Percentiles rank a stretch among this genome's conserved stretches.
phyloP scores from a whole-genome alignment of 2,329 filamentous ascomycete species.

The Acephala macrosclerotiorum region DNA sequence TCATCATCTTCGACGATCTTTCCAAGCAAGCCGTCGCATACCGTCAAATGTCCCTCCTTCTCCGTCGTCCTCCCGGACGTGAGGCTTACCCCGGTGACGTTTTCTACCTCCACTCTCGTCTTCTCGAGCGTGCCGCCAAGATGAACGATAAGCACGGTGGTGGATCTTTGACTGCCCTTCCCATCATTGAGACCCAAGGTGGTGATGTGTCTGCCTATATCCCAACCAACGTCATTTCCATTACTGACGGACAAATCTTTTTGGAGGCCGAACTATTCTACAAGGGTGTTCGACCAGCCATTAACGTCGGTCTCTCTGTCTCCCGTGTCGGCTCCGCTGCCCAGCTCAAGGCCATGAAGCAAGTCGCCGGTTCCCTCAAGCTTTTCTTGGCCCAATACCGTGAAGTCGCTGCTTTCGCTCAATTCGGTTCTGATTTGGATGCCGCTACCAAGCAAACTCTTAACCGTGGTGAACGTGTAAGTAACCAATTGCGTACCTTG shows the following conservation, averaged over 20 bases:
- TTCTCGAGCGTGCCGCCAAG: conserved; percentile 99
- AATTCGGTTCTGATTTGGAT: conserved; percentile 99
- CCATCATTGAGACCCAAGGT: conserved; percentile 99
- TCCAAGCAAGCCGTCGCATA: conserved; percentile 98
- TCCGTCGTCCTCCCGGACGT: conserved; percentile 97
- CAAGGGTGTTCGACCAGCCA: conserved; percentile 99
- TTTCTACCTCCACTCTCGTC: conserved; percentile 99
- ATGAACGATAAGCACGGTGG: conserved; percentile 95
- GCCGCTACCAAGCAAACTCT: conserved; percentile 99
- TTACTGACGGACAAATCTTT: conserved; percentile 99
- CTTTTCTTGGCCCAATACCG: conserved; percentile 99
- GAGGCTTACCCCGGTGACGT: conserved; percentile 99
- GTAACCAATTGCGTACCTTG: conserved; percentile 45
- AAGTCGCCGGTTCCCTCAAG: conserved; percentile 99
- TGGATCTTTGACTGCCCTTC: conserved; percentile 96
- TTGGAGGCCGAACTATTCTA: conserved; percentile 99
- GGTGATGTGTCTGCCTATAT: conserved; percentile 99
- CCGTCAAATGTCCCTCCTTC: conserved; percentile 98
- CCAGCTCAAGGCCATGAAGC: conserved; percentile 99
- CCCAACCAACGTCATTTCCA: conserved; percentile 99
- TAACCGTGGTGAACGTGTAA: conserved; percentile 95
- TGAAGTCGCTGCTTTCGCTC: conserved; percentile 99
- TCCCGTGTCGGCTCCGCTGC: conserved; percentile 99
- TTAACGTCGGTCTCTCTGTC: conserved; percentile 99
- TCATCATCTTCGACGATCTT: conserved; percentile 93